Conservation (phyloP, 352 stramenopile species). For the Elongisporangium undulatum region DNA sequence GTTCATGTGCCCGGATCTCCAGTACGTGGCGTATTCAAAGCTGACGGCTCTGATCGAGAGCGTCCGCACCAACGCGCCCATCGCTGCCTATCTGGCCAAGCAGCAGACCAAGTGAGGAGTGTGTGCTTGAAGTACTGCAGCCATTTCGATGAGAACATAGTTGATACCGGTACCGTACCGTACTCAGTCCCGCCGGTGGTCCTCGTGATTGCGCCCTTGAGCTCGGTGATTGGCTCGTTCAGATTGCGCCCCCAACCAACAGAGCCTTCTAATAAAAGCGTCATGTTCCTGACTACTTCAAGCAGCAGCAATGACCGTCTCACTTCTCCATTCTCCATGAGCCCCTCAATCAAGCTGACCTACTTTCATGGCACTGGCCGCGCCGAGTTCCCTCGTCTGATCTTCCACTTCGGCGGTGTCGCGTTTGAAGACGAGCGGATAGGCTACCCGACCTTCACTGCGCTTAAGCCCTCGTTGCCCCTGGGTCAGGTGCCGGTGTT, state of each 20-base stretch:
- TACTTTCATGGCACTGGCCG: constrained; percentile 21
- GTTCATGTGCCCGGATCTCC: constrained; percentile 17
- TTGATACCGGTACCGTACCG: too few species aligned
- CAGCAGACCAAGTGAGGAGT: constrained; percentile 5
- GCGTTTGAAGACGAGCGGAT: constrained; percentile 32
- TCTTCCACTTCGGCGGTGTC: constrained; percentile 31
- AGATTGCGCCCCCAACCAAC: too few species aligned
- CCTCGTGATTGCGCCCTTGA: too few species aligned
- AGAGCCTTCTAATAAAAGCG: too few species aligned
- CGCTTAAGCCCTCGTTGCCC: constrained; percentile 29
- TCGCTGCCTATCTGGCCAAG: constrained; percentile 40
- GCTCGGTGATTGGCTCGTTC: too few species aligned
- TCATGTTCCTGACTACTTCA: too few species aligned
- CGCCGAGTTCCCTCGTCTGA: constrained; percentile 21
- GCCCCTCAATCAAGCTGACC: constrained; percentile 7
- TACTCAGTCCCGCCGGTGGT: too few species aligned
- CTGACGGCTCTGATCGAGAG: constrained; percentile 28
- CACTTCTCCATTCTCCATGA: neutral
- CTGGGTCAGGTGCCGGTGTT: constrained; percentile 36
- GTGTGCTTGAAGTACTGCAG: too few species aligned
- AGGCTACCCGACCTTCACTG: constrained; percentile 15
- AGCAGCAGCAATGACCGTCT: constrained; percentile 37
- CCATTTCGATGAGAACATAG: too few species aligned
- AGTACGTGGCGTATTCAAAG: constrained; percentile 34
- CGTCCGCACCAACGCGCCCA: constrained; percentile 27